These are phyloP conservation scores for Phyllosticta capitalensis DNA, from an alignment of 2,329 filamentous ascomycete genomes.

Conservation along the genomic window DNA sequence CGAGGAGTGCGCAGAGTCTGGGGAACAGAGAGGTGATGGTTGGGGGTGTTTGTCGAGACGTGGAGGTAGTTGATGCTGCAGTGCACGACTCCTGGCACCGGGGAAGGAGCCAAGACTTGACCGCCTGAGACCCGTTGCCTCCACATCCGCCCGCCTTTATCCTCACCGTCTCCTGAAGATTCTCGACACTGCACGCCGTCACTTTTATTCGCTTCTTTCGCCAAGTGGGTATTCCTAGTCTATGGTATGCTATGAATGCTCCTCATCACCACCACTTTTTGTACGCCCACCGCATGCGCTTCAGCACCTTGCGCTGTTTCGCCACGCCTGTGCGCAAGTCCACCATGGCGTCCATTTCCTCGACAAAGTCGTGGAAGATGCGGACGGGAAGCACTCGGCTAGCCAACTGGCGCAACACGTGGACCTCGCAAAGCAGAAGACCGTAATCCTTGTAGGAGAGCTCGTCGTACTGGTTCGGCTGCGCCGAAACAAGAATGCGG, in stretches of 20 bases:
- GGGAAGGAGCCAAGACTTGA: neutral
- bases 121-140: neutral
- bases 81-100: neutral
- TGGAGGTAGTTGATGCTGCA: neutral
- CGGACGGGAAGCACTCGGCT: constrained; percentile 59
- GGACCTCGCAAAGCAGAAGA: constrained; percentile 78
- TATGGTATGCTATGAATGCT: neutral
- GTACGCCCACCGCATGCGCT: constrained; percentile 86
- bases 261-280: constrained; percentile 51
- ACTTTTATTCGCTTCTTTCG: neutral
- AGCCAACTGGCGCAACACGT: constrained; percentile 65
- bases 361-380: constrained; percentile 73
- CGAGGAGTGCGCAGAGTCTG: neutral
- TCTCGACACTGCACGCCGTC: neutral
- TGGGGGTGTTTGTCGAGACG: neutral
- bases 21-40: neutral
- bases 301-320: constrained; percentile 67
- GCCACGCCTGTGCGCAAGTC: constrained; percentile 69
- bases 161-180: neutral
- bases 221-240: neutral
- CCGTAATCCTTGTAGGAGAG: constrained; percentile 90
- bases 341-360: constrained; percentile 78
- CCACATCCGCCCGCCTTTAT: neutral
- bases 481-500: constrained; percentile 45
- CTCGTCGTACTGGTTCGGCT: constrained; percentile 60